Percentiles rank a stretch among this genome's conserved stretches.
These are phyloP conservation scores for Pestalotiopsis sp. DNA, from an alignment of 2,329 filamentous ascomycete species.

Conservation along the genomic window DNA sequence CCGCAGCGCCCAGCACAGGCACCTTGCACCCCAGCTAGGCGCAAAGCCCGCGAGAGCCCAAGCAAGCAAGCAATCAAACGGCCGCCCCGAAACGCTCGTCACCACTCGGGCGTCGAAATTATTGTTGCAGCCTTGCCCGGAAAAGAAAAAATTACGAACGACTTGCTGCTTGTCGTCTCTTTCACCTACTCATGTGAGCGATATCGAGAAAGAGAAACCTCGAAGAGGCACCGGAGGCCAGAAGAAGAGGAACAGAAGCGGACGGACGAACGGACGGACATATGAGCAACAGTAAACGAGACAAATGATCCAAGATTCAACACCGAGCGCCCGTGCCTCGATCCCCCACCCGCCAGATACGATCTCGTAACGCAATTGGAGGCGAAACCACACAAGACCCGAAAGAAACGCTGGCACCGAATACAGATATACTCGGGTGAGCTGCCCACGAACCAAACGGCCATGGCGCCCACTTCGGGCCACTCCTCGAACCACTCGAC, in stretches of 20 bases:
- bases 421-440: neutral
- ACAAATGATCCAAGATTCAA: neutral
- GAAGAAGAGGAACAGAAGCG: neutral
- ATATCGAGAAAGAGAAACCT: neutral
- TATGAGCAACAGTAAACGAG: neutral
- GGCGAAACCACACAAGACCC: neutral
- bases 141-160: neutral
- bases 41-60: neutral
- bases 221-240: neutral
- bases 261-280: neutral
- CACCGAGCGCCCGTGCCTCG: constrained; percentile 9
- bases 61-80: neutral
- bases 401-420: neutral
- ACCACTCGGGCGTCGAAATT: neutral
- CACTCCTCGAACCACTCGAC: constrained; percentile 28
- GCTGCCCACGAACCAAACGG: constrained; percentile 20
- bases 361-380: constrained; percentile 8
- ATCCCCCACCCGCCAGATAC: constrained; percentile 1
- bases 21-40: neutral
- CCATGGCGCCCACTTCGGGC: constrained; percentile 39
- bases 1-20: constrained; percentile 2
- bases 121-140: neutral
- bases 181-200: neutral
- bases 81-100: constrained; percentile 3
- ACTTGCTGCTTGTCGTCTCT: neutral